Base-by-base conservation (phyloP, 192 early-diverging fungal species). In the Gigaspora rosea region DNA sequence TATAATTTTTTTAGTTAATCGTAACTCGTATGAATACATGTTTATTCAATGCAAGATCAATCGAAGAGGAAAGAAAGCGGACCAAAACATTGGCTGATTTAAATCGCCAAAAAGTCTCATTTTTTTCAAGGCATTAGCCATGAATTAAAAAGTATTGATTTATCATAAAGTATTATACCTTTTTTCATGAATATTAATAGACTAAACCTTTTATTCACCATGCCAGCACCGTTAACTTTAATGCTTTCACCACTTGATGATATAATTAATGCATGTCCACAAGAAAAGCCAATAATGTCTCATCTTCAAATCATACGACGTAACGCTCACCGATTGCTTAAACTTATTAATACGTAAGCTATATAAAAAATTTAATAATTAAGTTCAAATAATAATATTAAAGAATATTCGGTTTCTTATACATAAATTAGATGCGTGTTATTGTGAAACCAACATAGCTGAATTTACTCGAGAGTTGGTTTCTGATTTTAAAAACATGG, bases 291-390 rank as follows among this genome's bases (percentile, higher is more conserved):
- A 0, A 70, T 79, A 22, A 56, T 74, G 6, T 35, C 50, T 7
- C 72, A 68, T 35, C 64, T 88, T 41, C 73, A 85, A 35, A 79
- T 91, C 61, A 81, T 87, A n/a, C 79, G 80, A 8, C 77, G 86
- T 46, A 91, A 91, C 47, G 81, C 87, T 0, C 41, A 78, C n/a
- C 80, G 90, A 48, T 79, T 91, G 15, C 78, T 89, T 18, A 87
- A 84, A 67, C 80, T 91, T 8, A 85, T 91, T 36, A 91, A 89
- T 74, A 82, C 78, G 73, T 75, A 16, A 41, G 41, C 7, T 41
- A 41, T 20, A 35, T 64, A 20, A 18, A 10, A 27, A 27, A 27
- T 41, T 41, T 41, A 41, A 41, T 3, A 41, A 41, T 41, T 41
- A 41, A 41, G 7, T 6, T 6, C 41, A 6, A 41, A 41, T 41